A percentile compares a stretch with the other conserved stretches of the same genome.
These are phyloP conservation scores for Lactifluus piperatus DNA, from an alignment of 768 basidiomycete species.

Conservation along the genomic window DNA sequence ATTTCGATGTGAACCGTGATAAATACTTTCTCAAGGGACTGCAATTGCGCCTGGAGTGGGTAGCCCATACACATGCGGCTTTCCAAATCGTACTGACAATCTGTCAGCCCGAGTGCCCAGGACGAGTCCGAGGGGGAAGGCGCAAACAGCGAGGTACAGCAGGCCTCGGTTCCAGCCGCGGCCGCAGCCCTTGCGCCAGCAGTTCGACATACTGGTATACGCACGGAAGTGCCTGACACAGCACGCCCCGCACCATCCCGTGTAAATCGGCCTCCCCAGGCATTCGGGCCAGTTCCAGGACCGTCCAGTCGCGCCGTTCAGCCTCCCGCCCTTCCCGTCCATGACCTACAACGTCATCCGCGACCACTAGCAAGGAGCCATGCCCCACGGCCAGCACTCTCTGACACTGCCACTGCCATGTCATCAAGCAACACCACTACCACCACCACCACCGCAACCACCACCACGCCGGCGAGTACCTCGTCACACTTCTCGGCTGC, in stretches of 20 bases:
- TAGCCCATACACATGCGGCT: neutral
- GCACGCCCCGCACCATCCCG: neutral
- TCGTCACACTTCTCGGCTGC: slow-evolving; percentile 1
- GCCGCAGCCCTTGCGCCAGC: neutral
- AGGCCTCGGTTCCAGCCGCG: neutral
- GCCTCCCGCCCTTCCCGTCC: neutral
- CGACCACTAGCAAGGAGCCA: neutral
- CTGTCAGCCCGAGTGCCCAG: slow-evolving; percentile 9
- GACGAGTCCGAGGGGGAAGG: neutral
- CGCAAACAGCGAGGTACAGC: neutral
- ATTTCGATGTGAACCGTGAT: slow-evolving; percentile 51
- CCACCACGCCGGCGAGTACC: neutral
- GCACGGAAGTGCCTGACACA: neutral
- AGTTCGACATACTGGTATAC: neutral
- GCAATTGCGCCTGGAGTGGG: slow-evolving; percentile 56
- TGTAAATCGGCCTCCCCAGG: neutral
- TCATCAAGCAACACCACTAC: neutral
- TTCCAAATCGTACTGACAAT: neutral
- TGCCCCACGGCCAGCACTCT: neutral
- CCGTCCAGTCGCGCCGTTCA: neutral
- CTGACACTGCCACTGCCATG: neutral
- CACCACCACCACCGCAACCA: neutral
- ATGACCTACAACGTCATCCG: neutral
- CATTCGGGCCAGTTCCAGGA: neutral
- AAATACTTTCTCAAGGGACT: slow-evolving; percentile 54